Conservation (phyloP, 441 rosid species). For the Adansonia rubrostipa region DNA sequence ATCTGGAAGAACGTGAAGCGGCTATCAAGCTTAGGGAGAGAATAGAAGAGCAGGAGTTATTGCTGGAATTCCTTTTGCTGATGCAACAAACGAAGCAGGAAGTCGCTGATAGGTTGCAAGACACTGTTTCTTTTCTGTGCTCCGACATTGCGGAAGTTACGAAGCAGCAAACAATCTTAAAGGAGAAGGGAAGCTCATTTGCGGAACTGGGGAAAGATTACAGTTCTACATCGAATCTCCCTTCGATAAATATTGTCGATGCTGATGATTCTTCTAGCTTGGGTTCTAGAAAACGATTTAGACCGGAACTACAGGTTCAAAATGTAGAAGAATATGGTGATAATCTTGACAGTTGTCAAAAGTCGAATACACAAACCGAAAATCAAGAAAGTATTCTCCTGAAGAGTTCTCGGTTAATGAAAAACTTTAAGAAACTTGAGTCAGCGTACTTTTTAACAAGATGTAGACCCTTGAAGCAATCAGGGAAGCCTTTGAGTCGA, state of each 20-base stretch:
- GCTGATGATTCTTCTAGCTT: slow-evolving; percentile 55
- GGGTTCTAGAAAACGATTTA: slow-evolving; percentile 74
- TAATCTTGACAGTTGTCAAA: slow-evolving; percentile 46
- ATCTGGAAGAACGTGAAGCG: slow-evolving; percentile 84
- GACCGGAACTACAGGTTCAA: slow-evolving; percentile 49
- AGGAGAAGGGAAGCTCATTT: slow-evolving; percentile 53
- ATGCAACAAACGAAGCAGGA: slow-evolving; percentile 80
- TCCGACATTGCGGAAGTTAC: slow-evolving; percentile 82
- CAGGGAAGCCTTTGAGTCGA: slow-evolving; percentile 51
- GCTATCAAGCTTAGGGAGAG: slow-evolving; percentile 75
- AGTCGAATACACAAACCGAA: slow-evolving; percentile 41
- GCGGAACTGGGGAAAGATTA: slow-evolving; percentile 52
- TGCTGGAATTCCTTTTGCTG: slow-evolving; percentile 83
- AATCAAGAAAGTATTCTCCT: slow-evolving; percentile 59
- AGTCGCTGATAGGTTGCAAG: slow-evolving; percentile 70
- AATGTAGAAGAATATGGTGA: slow-evolving; percentile 52
- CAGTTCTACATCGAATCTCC: slow-evolving; percentile 49
- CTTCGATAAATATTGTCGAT: slow-evolving; percentile 39
- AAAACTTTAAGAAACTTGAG: slow-evolving; percentile 89
- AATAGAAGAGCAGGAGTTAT: slow-evolving; percentile 80
- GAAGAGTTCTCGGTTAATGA: slow-evolving; percentile 77
- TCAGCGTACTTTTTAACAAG: slow-evolving; percentile 85
- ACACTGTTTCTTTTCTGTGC: slow-evolving; percentile 67
- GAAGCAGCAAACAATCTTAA: slow-evolving; percentile 59
- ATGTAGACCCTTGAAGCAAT: slow-evolving; percentile 58